Evolutionary conservation across 495 filamentous ascomycete genomes (phyloP), one percentile per base, ranked within the genome.

Genomic region (Corynascus novoguineensis): DNA sequence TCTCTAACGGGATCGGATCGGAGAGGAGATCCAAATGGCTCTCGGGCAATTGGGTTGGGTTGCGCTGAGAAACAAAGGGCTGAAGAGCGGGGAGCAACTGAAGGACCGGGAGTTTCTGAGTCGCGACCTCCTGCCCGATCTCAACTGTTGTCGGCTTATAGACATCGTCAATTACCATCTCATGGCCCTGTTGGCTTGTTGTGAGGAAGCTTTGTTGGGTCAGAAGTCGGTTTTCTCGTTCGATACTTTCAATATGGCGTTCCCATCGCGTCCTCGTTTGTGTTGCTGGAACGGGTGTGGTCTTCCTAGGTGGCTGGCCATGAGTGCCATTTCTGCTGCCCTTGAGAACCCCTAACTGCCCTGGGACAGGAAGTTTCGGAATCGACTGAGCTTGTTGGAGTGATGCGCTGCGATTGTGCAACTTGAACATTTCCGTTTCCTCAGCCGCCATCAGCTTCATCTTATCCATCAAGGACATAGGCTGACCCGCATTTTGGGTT

Each of bases 61-160:
- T n/a, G n/a, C n/a, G n/a, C n/a, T n/a, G n/a, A n/a, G n/a, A n/a
- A n/a, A n/a, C n/a, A n/a, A n/a, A n/a, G n/a, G n/a, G n/a, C n/a
- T n/a, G n/a, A n/a, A n/a, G n/a, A n/a, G n/a, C n/a, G n/a, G 35
- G 35, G 7, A n/a, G 6, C 35, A n/a, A n/a, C 1, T n/a, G 15
- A 38, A 41, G 10, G 11, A 15, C 35, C 10, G 6, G 35, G 35
- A n/a, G 35, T 15, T 38, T 14, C 14, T 38, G 35, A 6, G 7
- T 17, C 1, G 35, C 55, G 5, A 38, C 46, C 11, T 58, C 56
- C 6, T 41, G 38, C 5, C 62, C 62, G 2, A 55, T 37, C 1
- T 53, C 56, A 12, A 62, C 21, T 1, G 56, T 22, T 8, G 53
- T 60, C 1, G 52, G 57, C 34, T 58, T 56, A 17, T 62, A 65